Base-by-base conservation (phyloP, 257 asterid species). In the Solanum pimpinellifolium region DNA sequence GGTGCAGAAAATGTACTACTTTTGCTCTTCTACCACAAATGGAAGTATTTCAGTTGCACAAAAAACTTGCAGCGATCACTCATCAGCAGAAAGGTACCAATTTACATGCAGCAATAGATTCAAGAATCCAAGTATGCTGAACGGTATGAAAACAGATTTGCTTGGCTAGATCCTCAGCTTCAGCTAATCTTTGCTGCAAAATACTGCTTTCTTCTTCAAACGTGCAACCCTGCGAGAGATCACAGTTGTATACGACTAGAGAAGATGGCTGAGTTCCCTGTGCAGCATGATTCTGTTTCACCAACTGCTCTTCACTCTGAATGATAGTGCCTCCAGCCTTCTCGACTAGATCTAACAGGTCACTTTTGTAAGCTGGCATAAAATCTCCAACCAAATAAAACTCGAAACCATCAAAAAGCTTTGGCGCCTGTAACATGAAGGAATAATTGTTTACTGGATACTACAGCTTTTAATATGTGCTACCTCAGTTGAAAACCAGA, bases 91-190 rank as follows among this genome's bases (percentile, higher is more conserved):
- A 73, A 60, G 95, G 94, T 87, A 90, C 89, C 88, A 92, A 72
- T 73, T 88, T 87, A 83, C 93, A 91, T 11, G 94, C 98, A 86
- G 98, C 96, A 86, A 97, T 92, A 3, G 98, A 92, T 88, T 97
- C 99, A 92, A 97, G 86, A 88, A 97, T 94, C 99, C 98, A 97
- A 8, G 98, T 95, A 91, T 95, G 99, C 23, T 93, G 93, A 87
- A 92, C 80, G 77, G 88, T 92, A 60, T 27, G 90, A 78, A 92
- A 92, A 20, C 89, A 89, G 0, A 89, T 85, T 68, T 59, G 87
- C 23, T 77, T 88, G 73, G 94, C 94, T 35, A 92, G 73, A 77
- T 88, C 86, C 85, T 87, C 87, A 5, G 98, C 98, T 85, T 90
- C 94, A 35, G 86, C 90, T 70, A 86, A 74, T 86, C 95, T 93